Evolutionary conservation across 176 grass and related monocot genomes (phyloP).

Genomic region (Oryza officinalis): DNA sequence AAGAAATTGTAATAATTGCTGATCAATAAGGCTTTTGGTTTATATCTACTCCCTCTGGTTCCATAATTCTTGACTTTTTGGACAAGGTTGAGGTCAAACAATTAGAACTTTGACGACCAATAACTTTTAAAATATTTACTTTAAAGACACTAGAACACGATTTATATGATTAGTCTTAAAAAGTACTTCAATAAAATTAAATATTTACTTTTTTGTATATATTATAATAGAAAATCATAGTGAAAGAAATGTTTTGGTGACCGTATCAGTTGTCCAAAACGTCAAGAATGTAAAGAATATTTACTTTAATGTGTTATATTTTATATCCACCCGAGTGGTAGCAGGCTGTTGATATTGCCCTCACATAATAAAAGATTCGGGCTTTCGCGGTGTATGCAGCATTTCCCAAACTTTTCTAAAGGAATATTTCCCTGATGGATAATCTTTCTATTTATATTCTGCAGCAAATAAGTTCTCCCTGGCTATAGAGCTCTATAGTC

Average conservation of each 20-base stretch:
- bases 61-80: too few species aligned
- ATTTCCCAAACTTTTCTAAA: background rate
- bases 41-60: background rate
- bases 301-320: background rate
- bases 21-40: background rate
- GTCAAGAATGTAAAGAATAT: background rate
- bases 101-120: too few species aligned
- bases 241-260: too few species aligned
- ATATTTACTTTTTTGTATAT: too few species aligned
- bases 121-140: too few species aligned
- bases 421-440: background rate
- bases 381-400: background rate
- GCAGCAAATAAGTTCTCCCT: constrained; percentile 87
- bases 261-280: too few species aligned
- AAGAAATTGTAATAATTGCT: constrained; percentile 38
- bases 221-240: too few species aligned
- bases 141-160: too few species aligned
- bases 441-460: background rate
- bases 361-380: background rate
- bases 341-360: background rate
- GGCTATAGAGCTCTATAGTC: constrained; percentile 76
- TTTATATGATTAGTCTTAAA: too few species aligned
- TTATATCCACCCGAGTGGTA: background rate
- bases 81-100: too few species aligned
- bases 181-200: too few species aligned